Conservation (phyloP, 306 rosid genomes). For the Vigna trinervia region DNA sequence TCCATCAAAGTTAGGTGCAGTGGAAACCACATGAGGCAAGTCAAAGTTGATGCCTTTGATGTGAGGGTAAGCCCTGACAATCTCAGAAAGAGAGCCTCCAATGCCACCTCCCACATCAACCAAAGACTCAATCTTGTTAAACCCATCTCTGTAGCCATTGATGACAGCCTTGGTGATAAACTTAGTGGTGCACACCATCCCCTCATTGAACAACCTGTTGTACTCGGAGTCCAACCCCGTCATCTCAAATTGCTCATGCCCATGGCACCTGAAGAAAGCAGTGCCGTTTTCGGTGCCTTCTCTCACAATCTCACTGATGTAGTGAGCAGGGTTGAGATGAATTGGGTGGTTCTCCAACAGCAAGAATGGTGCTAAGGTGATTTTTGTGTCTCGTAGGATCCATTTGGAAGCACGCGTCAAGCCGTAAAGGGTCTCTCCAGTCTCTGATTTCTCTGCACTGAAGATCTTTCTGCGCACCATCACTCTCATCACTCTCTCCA, state of each 20-base stretch:
- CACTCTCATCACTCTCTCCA: constrained; percentile 49
- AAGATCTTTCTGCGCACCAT: constrained; percentile 54
- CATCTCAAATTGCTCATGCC: constrained; percentile 57
- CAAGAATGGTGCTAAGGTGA: constrained; percentile 52
- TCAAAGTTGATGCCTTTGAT: constrained; percentile 57
- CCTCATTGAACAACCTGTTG: constrained; percentile 53
- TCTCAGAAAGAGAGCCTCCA: constrained; percentile 59
- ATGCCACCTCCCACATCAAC: constrained; percentile 60
- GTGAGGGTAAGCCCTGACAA: constrained; percentile 55
- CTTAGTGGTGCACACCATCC: constrained; percentile 54
- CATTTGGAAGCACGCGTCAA: constrained; percentile 49
- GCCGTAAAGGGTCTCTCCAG: constrained; percentile 49
- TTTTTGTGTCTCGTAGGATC: constrained; percentile 51
- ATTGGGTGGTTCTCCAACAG: constrained; percentile 54
- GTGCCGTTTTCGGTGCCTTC: constrained; percentile 55
- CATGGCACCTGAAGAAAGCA: constrained; percentile 54
- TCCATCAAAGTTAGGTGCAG: constrained; percentile 51
- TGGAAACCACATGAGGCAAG: constrained; percentile 54
- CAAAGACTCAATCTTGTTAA: constrained; percentile 46
- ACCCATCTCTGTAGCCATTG: constrained; percentile 50
- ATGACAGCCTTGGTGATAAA: constrained; percentile 48
- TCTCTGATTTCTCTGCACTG: constrained; percentile 38
- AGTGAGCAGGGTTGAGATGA: constrained; percentile 47
- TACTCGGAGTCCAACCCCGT: constrained; percentile 44
- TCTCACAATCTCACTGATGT: constrained; percentile 35